Evolutionary conservation across 345 rosid genomes (phyloP), one percentile per base, ranked within the genome.

Genomic region (Syzygium jambos): DNA sequence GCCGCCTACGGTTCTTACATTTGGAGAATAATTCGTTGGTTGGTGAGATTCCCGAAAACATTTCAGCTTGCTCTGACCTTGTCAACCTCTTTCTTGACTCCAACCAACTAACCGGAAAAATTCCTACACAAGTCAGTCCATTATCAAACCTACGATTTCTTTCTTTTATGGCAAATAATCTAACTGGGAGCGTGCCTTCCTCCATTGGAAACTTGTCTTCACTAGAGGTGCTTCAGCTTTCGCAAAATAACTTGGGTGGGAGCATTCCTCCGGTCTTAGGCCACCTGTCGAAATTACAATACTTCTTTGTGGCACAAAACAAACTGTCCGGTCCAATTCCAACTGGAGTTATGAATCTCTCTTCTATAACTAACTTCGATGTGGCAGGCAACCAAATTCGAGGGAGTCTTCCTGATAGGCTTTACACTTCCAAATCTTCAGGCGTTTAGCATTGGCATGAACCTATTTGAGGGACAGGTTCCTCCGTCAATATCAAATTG

Each of bases 31-130:
- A 85, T 41, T 2, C 73, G 23, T 55, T 85, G 86, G 49, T 25
- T 2, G 73, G 73, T 29, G 46, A 41, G 27, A 29, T 85, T n/a
- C 86, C 73, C 3, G 2, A 38, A 34, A 85, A 85, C 30, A n/a
- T 85, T 13, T 2, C 86, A 21, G 46, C 49, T 1, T 55, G 30
- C 10, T 29, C 56, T 13, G 1, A 85, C 5, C 73, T 34, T 34
- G 59, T 52, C 0, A 0, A 0, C 41, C 27, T 85, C 4, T 0
- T 0, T 51, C 59, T 54, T 52, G 1, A 0, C 2, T 1, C 0
- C 78, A 68, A 68, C 43, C 78, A 30, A 16, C 23, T 68, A 15
- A 68, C 3, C 2, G 43, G 78, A 15, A 68, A 68, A 68, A 68
- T 68, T 68, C 78, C 78, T 30, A 19, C 10, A 68, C 43, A 68